Percentiles rank a stretch among this genome's conserved stretches.
These are phyloP conservation scores for Pholiota microspora DNA, from an alignment of 768 basidiomycete genomes.

Conservation along the genomic window DNA sequence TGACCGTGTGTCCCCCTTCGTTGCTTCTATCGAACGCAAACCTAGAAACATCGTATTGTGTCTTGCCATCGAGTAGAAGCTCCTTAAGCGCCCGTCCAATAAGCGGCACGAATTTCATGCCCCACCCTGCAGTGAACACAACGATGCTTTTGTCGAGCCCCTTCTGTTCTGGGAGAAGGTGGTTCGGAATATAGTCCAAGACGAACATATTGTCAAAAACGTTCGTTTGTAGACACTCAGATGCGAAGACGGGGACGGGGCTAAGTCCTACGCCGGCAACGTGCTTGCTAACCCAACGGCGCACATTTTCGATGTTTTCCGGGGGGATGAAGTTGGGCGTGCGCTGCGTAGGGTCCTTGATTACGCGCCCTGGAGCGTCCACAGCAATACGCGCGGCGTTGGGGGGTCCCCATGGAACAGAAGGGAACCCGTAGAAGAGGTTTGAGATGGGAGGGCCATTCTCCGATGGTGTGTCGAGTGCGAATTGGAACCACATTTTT, in stretches of 20 bases:
- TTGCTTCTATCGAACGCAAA: not conserved
- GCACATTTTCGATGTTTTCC: not conserved
- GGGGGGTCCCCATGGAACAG: not conserved
- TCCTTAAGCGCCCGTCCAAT: not conserved
- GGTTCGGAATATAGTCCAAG: not conserved
- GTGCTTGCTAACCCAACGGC: not conserved
- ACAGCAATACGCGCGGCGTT: conserved; percentile 2
- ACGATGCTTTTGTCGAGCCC: not conserved
- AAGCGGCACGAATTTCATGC: conserved; percentile 3
- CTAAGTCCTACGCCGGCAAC: not conserved
- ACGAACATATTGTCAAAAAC: conserved; percentile 5
- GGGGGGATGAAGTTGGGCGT: conserved; percentile 4
- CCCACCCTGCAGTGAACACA: conserved; percentile 4
- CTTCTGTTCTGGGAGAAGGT: not conserved
- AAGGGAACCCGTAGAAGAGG: conserved; percentile 2
- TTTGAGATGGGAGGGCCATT: not conserved
- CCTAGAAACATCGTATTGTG: not conserved
- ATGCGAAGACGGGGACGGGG: not conserved
- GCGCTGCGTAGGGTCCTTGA: not conserved
- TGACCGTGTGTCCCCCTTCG: not conserved
- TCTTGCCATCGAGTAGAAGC: not conserved
- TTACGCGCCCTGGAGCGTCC: not conserved
- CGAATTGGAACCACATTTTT: conserved; percentile 4
- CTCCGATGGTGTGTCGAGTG: not conserved
- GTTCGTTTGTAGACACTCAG: not conserved